Base-by-base conservation (phyloP, 1,284 basidiomycete species). In the Trichosporon ovoides region DNA sequence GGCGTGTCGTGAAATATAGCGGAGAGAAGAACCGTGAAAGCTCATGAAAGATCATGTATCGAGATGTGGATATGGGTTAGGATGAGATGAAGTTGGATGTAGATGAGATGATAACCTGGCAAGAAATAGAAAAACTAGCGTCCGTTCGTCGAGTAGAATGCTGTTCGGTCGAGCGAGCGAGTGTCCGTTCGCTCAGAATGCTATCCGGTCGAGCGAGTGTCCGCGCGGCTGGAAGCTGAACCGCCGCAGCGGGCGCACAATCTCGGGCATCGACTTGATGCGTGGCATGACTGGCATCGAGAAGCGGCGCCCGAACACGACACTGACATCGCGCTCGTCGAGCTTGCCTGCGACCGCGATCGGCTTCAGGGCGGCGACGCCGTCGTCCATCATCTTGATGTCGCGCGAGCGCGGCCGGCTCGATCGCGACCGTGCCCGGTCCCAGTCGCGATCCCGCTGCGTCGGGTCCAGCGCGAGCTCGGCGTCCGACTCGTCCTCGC, bases 201-300 rank as follows among this genome's bases (percentile, higher is more conserved):
- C 43, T 11, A 48, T 48, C 5, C 43, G 43, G 24, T 48, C 43
- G 14, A 48, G 43, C 22, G 43, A 48, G 43, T 48, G 43, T 11
- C 43, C 43, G 24, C 24, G 22, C 6, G 43, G 24, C 43, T 48
- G 43, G 24, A 48, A 48, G 22, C 22, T 28, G 24, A 48, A 16
- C 11, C 43, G 43, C 16, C 43, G 22, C 43, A 48, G 28, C 43
- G 43, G 43, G 43, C 24, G 43, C 43, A 48, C 43, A 48, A 48
- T 48, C 43, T 48, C 43, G 43, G 43, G 43, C 43, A 48, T 48
- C 18, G 18, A 20, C 43, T 48, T 48, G 43, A 48, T 48, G 14
- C 43, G 43, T 13, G 43, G 43, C 24, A 48, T 16, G 24, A n/a
- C 35, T 3, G 43, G 43, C 24, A 48, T 31, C 22, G 43, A 48